phyloP scores from a whole-genome alignment of 2,329 filamentous ascomycete species.

The Eurotiales sp. region DNA sequence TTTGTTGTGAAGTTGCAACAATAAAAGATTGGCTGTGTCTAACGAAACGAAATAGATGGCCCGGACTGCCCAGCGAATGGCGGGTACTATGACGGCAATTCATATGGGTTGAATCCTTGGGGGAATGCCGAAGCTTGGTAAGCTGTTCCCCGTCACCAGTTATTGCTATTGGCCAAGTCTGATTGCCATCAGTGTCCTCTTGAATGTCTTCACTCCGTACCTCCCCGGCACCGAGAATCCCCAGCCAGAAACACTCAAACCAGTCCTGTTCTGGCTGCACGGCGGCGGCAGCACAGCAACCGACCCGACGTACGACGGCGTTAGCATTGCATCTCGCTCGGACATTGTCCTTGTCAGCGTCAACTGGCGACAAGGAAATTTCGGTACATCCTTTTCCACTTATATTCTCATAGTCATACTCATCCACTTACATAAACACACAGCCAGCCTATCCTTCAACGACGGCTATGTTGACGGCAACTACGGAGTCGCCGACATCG shows the following conservation, averaged over 20 bases:
- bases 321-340: conserved; percentile 55
- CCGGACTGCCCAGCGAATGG: background rate
- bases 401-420: too few species aligned
- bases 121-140: background rate
- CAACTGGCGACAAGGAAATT: conserved; percentile 58
- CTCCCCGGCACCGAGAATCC: conserved; percentile 35
- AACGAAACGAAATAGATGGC: background rate
- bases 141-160: background rate
- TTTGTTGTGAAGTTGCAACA: background rate
- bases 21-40: background rate
- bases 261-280: conserved; percentile 52
- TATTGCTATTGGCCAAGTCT: background rate
- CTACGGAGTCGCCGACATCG: background rate
- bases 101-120: background rate
- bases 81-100: background rate
- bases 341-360: conserved; percentile 58
- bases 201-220: conserved; percentile 49
- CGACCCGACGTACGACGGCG: conserved; percentile 45
- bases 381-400: conserved; percentile 45
- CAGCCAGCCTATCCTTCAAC: conserved; percentile 36
- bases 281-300: conserved; percentile 52
- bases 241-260: conserved; percentile 36
- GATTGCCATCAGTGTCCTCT: background rate
- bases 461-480: background rate
- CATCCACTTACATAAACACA: too few species aligned